Evolutionary conservation across 2,329 filamentous ascomycete species (phyloP).

Genomic region (Gaeumannomyces tritici): DNA sequence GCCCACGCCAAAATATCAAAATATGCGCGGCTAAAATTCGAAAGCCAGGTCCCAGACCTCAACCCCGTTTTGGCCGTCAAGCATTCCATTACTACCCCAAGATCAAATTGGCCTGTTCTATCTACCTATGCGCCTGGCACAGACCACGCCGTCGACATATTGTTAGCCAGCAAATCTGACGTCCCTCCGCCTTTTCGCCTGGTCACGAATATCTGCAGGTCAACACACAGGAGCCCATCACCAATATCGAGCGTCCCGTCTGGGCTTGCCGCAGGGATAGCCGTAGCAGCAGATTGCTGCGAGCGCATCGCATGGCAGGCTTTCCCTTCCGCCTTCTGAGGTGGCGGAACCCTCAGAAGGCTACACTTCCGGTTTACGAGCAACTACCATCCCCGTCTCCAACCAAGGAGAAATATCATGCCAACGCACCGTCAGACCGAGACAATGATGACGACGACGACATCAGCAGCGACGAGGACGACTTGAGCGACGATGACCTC

Average conservation of each 20-base stretch:
- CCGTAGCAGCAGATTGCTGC: not conserved
- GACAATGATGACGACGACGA: conserved; percentile 17
- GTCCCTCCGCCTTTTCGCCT: not conserved
- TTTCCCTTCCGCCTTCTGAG: conserved; percentile 35
- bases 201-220: too few relatives aligned
- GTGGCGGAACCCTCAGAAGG: conserved; percentile 30
- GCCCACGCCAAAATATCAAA: not conserved
- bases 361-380: conserved; percentile 41
- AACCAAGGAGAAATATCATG: conserved; percentile 41
- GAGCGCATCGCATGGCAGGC: conserved; percentile 22
- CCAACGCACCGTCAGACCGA: conserved; percentile 33
- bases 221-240: not conserved
- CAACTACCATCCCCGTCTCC: conserved; percentile 24
- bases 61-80: not conserved
- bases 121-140: not conserved
- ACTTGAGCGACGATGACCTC: conserved; percentile 20
- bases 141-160: not conserved
- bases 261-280: not conserved
- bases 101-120: not conserved
- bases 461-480: conserved; percentile 21
- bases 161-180: not conserved
- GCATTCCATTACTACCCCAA: not conserved
- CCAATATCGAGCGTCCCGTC: not conserved
- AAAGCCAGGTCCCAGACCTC: not conserved
- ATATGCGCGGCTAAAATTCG: not conserved